Conservation (phyloP, 352 stramenopile species). For the Pythium coloratum region DNA sequence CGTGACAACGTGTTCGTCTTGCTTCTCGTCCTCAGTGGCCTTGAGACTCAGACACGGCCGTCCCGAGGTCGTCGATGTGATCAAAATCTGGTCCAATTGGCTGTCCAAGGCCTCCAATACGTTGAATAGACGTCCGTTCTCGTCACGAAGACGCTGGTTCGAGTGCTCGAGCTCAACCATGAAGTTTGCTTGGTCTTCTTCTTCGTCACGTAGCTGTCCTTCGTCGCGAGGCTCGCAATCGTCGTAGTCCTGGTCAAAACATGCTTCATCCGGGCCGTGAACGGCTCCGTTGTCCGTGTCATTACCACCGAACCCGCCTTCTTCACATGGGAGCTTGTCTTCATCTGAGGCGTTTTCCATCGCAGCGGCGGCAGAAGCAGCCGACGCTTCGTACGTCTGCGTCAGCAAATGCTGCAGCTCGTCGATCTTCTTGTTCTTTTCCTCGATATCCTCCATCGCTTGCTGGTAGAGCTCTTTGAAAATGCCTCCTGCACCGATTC, state of each 20-base stretch:
- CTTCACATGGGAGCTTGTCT: conserved; percentile 1
- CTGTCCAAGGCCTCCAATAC: conserved; percentile 47
- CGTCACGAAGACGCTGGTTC: conserved; percentile 43
- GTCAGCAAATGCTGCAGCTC: conserved; percentile 54
- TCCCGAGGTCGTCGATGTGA: conserved; percentile 39
- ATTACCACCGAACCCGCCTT: background rate
- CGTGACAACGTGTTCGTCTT: conserved; percentile 18
- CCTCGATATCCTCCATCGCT: conserved; percentile 61
- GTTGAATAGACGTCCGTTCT: conserved; percentile 53
- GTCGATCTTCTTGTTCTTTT: conserved; percentile 71
- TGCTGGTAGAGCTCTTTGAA: conserved; percentile 77
- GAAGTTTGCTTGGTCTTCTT: background rate
- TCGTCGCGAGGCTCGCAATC: background rate
- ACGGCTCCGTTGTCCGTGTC: background rate
- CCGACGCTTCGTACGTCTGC: conserved; percentile 36
- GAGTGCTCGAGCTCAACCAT: conserved; percentile 37
- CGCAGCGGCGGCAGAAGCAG: background rate
- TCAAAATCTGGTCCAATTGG: conserved; percentile 46
- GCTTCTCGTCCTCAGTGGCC: conserved; percentile 7
- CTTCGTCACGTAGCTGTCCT: conserved; percentile 6
- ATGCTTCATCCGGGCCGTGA: background rate
- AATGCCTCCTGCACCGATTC: conserved; percentile 31
- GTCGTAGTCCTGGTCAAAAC: background rate
- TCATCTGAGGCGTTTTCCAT: background rate
- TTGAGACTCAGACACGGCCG: conserved; percentile 36